Evolutionary conservation across 2,329 filamentous ascomycete genomes (phyloP).

Genomic region (Colletotrichum sojae): DNA sequence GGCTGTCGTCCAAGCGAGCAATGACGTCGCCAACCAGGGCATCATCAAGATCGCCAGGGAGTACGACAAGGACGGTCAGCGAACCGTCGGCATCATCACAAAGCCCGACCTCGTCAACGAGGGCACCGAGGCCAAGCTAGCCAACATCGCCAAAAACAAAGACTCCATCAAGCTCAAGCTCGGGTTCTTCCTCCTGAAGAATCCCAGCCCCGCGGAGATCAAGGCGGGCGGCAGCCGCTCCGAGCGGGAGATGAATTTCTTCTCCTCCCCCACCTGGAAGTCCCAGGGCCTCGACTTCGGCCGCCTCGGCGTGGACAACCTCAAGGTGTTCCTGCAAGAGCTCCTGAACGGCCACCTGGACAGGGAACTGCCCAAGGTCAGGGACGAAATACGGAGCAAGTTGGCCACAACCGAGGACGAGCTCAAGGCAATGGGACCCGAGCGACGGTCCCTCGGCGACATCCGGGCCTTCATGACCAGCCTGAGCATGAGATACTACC

Average conservation of each 20-base stretch:
- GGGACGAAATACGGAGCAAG: slow-evolving; percentile 54
- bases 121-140: slow-evolving; percentile 56
- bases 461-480: slow-evolving; percentile 63
- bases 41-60: slow-evolving; percentile 30
- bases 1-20: slow-evolving; percentile 58
- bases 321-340: slow-evolving; percentile 65
- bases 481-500: slow-evolving; percentile 60
- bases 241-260: slow-evolving; percentile 57
- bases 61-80: slow-evolving; percentile 47
- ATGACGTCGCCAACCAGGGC: slow-evolving; percentile 55
- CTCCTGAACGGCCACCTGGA: slow-evolving; percentile 64
- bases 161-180: slow-evolving; percentile 61
- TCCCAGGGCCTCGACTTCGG: slow-evolving; percentile 46
- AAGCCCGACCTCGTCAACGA: slow-evolving; percentile 63
- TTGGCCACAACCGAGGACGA: slow-evolving; percentile 47
- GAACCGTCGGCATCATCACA: slow-evolving; percentile 71
- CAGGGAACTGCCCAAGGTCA: slow-evolving; percentile 52
- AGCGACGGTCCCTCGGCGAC: slow-evolving; percentile 60
- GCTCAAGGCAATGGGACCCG: slow-evolving; percentile 63
- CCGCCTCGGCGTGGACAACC: slow-evolving; percentile 61
- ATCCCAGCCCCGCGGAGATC: slow-evolving; percentile 48
- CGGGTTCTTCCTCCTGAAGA: slow-evolving; percentile 68
- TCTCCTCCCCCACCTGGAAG: slow-evolving; percentile 57
- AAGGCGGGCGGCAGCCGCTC: slow-evolving; percentile 45
- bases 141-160: slow-evolving; percentile 60